Evolutionary conservation across 2,329 filamentous ascomycete genomes (phyloP).

Genomic region (Aureobasidium vineae): DNA sequence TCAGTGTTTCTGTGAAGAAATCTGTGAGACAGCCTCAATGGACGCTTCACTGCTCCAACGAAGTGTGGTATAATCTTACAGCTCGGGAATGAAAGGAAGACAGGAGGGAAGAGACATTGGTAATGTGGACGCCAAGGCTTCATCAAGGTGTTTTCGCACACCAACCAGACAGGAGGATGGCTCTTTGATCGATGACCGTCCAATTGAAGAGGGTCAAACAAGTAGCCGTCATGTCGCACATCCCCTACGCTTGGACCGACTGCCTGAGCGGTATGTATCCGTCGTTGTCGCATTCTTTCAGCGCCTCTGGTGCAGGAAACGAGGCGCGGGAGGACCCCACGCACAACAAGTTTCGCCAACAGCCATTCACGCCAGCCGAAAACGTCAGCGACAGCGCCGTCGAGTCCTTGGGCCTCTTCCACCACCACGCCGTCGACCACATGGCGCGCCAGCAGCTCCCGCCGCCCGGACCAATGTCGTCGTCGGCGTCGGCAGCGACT

Average conservation of each 20-base stretch:
- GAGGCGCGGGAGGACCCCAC: conserved; percentile 22
- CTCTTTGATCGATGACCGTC: conserved; percentile 11
- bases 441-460: conserved; percentile 18
- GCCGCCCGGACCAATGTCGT: background rate
- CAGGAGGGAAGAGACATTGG: background rate
- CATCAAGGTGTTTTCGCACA: conserved; percentile 30
- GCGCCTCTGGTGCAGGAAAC: background rate
- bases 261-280: conserved; percentile 10
- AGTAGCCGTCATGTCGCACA: conserved; percentile 16
- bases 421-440: conserved; percentile 20
- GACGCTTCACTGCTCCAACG: background rate
- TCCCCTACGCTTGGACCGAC: conserved; percentile 23
- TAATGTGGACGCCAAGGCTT: conserved; percentile 2
- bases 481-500: background rate
- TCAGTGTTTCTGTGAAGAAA: background rate
- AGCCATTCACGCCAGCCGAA: conserved; percentile 12
- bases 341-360: conserved; percentile 12
- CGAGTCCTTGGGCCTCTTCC: background rate
- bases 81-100: background rate
- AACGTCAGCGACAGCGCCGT: conserved; percentile 25
- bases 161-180: background rate
- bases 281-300: background rate
- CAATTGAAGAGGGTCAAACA: background rate
- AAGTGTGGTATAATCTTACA: background rate
- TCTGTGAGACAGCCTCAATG: background rate